phyloP scores from a whole-genome alignment of 2,329 filamentous ascomycete genomes.

The Botryotinia calthae region DNA sequence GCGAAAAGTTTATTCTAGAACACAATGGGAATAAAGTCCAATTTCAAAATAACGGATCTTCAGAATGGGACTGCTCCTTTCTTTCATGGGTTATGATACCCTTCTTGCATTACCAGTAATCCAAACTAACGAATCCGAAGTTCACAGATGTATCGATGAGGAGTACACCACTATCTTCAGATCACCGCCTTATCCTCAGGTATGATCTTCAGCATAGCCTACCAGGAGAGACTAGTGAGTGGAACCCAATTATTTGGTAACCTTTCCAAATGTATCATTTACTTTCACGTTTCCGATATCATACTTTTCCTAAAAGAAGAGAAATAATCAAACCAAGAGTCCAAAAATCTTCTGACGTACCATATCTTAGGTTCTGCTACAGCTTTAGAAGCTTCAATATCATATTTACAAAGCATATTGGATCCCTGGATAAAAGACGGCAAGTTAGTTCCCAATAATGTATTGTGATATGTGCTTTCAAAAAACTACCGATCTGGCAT shows the following conservation, averaged over 20 bases:
- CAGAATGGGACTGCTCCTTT: not conserved
- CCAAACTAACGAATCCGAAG: not conserved
- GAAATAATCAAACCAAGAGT: not conserved
- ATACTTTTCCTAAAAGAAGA: not conserved
- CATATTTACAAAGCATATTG: not conserved
- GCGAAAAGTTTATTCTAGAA: not conserved
- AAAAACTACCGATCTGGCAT: not conserved
- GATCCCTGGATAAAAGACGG: not conserved
- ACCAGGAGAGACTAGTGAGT: not conserved
- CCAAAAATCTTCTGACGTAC: not conserved
- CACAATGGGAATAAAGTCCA: not conserved
- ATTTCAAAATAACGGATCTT: not conserved
- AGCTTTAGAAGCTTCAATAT: not conserved
- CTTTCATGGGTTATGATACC: not conserved
- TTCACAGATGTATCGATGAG: not conserved
- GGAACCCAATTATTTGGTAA: not conserved
- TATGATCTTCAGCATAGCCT: not conserved
- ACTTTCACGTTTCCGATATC: not conserved
- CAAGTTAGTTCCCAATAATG: not conserved
- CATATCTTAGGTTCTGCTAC: not conserved
- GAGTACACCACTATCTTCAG: not conserved
- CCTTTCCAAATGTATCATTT: not conserved
- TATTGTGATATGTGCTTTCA: not conserved
- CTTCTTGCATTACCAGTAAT: not conserved
- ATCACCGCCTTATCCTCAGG: not conserved